Conservation (phyloP, 2,329 filamentous ascomycete species). For the Penicillium sclerotiorum region DNA sequence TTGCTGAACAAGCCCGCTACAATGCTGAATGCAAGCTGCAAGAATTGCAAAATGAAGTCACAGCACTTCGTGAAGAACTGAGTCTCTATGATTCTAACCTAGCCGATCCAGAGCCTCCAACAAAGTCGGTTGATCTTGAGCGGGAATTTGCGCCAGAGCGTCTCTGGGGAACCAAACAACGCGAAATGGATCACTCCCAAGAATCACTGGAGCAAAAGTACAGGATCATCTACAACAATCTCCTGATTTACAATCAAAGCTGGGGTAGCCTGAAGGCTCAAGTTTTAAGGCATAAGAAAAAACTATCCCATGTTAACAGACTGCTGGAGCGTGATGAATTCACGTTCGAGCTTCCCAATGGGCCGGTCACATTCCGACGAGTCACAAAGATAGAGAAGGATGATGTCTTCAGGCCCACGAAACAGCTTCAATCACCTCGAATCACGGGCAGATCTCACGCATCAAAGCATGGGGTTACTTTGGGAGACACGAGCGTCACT, state of each 20-base stretch:
- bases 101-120: constrained; percentile 16
- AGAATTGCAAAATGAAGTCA: constrained; percentile 26
- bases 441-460: too few relatives aligned
- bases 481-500: too few relatives aligned
- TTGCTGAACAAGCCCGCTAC: constrained; percentile 23
- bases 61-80: constrained; percentile 26
- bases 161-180: constrained; percentile 13
- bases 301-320: constrained; percentile 32
- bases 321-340: constrained; percentile 35
- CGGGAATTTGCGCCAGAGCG: constrained; percentile 32
- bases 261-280: constrained; percentile 33
- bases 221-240: constrained; percentile 34
- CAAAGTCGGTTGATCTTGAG: constrained; percentile 22
- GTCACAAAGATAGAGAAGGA: constrained; percentile 8
- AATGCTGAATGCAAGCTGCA: constrained; percentile 19
- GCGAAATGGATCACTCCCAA: constrained; percentile 15
- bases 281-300: constrained; percentile 38
- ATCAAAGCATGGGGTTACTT: too few relatives aligned
- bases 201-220: constrained; percentile 34
- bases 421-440: neutral
- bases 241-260: constrained; percentile 29
- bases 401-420: neutral
- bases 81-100: constrained; percentile 14
- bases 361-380: constrained; percentile 32
- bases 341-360: constrained; percentile 30